phyloP scores from a whole-genome alignment of 257 asterid genomes.

The Ilex aquifolium region DNA sequence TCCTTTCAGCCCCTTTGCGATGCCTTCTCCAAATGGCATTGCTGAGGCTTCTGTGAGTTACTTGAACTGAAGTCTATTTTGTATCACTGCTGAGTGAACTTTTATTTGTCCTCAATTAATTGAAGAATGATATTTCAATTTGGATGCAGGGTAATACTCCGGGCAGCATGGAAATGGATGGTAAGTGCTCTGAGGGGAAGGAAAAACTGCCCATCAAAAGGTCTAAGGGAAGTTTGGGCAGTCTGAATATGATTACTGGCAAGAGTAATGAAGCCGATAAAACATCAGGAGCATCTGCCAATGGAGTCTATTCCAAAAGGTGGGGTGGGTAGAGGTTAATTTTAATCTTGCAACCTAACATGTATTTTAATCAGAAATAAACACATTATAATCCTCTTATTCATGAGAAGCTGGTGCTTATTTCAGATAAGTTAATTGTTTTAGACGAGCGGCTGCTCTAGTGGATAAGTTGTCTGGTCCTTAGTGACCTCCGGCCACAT shows the following conservation, averaged over 20 bases:
- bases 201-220: slow-evolving; percentile 89
- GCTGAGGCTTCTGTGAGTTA: slow-evolving; percentile 75
- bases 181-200: slow-evolving; percentile 70
- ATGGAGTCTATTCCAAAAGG: slow-evolving; percentile 91
- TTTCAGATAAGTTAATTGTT: too few species aligned
- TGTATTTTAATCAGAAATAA: too few species aligned
- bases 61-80: neutral
- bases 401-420: too few species aligned
- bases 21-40: slow-evolving; percentile 87
- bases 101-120: neutral
- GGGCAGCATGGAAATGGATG: slow-evolving; percentile 62
- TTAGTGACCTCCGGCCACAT: too few species aligned
- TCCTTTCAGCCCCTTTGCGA: slow-evolving; percentile 87
- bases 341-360: too few species aligned
- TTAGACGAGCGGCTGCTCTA: too few species aligned
- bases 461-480: too few species aligned
- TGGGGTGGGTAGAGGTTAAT: slow-evolving; percentile 13
- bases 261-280: slow-evolving; percentile 61
- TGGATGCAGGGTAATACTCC: slow-evolving; percentile 49
- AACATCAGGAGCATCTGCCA: slow-evolving; percentile 58
- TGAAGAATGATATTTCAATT: neutral
- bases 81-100: too few species aligned
- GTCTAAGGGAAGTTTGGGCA: slow-evolving; percentile 85
- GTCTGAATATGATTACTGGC: slow-evolving; percentile 79
- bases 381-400: too few species aligned